Evolutionary conservation across 2,329 filamentous ascomycete genomes (phyloP).

Genomic region (Alternaria triticimaculans): DNA sequence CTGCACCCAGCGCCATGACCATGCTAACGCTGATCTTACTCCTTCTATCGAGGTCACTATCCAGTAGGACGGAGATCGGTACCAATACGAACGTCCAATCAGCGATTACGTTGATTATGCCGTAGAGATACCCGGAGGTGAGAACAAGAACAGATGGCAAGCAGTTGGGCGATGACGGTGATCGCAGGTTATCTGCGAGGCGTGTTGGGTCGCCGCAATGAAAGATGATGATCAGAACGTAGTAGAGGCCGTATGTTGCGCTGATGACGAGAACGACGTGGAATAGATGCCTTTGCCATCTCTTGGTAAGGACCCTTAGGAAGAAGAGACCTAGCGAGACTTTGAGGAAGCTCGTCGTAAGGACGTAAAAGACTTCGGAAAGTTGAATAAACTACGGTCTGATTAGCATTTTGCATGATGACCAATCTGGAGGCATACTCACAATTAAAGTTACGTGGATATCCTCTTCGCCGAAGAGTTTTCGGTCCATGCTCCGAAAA

Average conservation of each 20-base stretch:
- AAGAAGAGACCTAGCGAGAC: constrained; percentile 47
- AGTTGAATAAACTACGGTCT: constrained; percentile 37
- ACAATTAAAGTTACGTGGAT: constrained; percentile 30
- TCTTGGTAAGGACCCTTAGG: constrained; percentile 40
- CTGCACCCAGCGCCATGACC: constrained; percentile 53
- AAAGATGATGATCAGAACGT: constrained; percentile 38
- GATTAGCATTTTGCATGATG: not conserved
- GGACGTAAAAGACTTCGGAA: constrained; percentile 59
- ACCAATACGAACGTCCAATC: constrained; percentile 47
- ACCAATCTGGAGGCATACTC: not conserved
- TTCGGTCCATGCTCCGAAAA: constrained; percentile 9
- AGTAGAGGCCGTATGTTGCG: constrained; percentile 34
- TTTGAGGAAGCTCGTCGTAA: constrained; percentile 58
- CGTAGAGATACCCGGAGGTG: constrained; percentile 40
- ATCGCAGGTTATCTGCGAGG: constrained; percentile 29
- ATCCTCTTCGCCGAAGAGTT: constrained; percentile 18
- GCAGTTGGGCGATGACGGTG: constrained; percentile 21
- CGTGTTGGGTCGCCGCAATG: constrained; percentile 39
- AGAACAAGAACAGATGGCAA: constrained; percentile 32
- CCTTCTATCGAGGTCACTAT: constrained; percentile 53
- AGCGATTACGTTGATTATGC: constrained; percentile 39
- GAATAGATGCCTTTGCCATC: constrained; percentile 34
- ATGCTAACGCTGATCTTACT: constrained; percentile 55
- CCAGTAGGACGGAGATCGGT: constrained; percentile 41
- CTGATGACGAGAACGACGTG: constrained; percentile 2